Conservation (phyloP, 2,329 filamentous ascomycete genomes). For the Scedosporium dehoogii region DNA sequence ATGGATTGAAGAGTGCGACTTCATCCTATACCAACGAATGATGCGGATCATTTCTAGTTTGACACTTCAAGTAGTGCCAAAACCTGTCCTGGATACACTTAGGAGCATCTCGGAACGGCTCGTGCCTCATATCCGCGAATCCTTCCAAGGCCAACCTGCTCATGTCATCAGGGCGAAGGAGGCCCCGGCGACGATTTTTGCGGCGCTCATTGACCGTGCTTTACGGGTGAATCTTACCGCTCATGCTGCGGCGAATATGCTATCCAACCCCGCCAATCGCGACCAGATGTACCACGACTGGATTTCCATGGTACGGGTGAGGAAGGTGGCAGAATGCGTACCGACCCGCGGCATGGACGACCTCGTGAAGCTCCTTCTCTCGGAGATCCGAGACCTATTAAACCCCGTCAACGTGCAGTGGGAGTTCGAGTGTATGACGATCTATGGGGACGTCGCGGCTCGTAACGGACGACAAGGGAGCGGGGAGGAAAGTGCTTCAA, state of each 20-base stretch:
- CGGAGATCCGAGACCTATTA: constrained; percentile 60
- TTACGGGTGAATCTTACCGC: constrained; percentile 88
- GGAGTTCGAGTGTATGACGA: constrained; percentile 51
- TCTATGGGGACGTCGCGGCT: constrained; percentile 47
- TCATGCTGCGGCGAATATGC: constrained; percentile 86
- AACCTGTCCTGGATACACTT: constrained; percentile 76
- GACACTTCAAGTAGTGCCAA: constrained; percentile 83
- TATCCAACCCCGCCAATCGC: constrained; percentile 79
- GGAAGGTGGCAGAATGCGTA: constrained; percentile 54
- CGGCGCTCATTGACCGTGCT: constrained; percentile 74
- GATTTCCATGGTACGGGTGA: constrained; percentile 55
- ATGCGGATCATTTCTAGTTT: constrained; percentile 84
- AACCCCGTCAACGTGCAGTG: constrained; percentile 57
- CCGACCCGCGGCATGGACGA: constrained; percentile 57
- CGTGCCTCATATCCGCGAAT: constrained; percentile 70
- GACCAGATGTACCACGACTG: constrained; percentile 96
- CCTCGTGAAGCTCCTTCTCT: constrained; percentile 50
- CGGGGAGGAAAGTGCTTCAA: constrained; percentile 24
- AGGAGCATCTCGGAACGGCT: constrained; percentile 77
- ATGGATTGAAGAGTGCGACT: constrained; percentile 95
- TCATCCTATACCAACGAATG: constrained; percentile 94
- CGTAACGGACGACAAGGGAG: constrained; percentile 31
- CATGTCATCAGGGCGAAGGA: constrained; percentile 85
- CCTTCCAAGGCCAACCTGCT: constrained; percentile 73
- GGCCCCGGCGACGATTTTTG: constrained; percentile 80